Evolutionary conservation across 768 basidiomycete genomes (phyloP).

Genomic region (Serendipita sp.): DNA sequence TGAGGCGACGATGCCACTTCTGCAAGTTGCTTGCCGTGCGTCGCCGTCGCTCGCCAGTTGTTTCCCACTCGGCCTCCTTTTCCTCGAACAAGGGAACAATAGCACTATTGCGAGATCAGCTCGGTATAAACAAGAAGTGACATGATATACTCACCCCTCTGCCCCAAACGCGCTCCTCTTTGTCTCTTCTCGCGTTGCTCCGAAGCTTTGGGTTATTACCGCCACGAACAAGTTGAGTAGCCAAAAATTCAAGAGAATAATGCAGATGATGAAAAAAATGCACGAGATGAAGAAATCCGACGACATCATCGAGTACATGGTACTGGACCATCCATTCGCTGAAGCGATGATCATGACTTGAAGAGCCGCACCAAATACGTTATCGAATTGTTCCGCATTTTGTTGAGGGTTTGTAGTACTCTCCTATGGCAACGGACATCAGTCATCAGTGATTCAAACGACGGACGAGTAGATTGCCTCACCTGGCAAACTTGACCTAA

Average conservation of each 20-base stretch:
- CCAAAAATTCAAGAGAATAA: conserved; percentile 88
- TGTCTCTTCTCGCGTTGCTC: conserved; percentile 72
- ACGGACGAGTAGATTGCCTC: conserved; percentile 11
- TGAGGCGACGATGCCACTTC: conserved; percentile 17
- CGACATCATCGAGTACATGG: conserved; percentile 85
- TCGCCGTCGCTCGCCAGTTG: conserved; percentile 30
- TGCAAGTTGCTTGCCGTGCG: conserved; percentile 32
- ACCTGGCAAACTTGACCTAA: conserved; percentile 72
- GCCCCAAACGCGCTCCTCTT: conserved; percentile 88
- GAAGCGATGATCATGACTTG: conserved; percentile 78
- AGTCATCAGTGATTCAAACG: background rate
- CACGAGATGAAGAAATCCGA: conserved; percentile 80
- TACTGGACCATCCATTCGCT: conserved; percentile 56
- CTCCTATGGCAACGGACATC: conserved; percentile 32
- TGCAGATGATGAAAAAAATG: conserved; percentile 70
- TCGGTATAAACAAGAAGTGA: background rate
- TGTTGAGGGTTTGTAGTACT: conserved; percentile 41
- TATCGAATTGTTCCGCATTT: conserved; percentile 72
- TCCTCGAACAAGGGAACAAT: background rate
- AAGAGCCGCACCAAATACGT: conserved; percentile 61
- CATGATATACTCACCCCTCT: conserved; percentile 20
- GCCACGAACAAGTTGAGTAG: conserved; percentile 87
- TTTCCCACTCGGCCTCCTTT: conserved; percentile 44
- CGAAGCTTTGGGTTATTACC: conserved; percentile 89
- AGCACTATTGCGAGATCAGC: background rate